Evolutionary conservation across 192 early-diverging fungal species (phyloP).

Genomic region (Coemansia furcata): DNA sequence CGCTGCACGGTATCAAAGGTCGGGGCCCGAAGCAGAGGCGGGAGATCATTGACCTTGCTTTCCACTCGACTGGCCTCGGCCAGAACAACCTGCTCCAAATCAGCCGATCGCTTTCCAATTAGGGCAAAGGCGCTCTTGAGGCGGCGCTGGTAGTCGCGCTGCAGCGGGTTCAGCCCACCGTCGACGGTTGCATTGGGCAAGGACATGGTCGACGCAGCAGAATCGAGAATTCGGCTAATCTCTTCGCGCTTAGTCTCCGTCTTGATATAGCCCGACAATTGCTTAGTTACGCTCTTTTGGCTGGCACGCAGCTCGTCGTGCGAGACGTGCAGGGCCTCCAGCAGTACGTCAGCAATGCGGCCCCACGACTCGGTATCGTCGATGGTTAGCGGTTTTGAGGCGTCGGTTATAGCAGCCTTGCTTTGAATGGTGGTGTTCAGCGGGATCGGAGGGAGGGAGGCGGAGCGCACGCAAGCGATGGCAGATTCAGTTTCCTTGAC

Average conservation of each 20-base stretch:
- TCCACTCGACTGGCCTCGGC: constrained; percentile 16
- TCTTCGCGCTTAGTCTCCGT: constrained; percentile 46
- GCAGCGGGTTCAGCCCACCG: constrained; percentile 36
- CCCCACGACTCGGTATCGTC: constrained; percentile 43
- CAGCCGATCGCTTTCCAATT: constrained; percentile 12
- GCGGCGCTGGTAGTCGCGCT: constrained; percentile 41
- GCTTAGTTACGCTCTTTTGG: constrained; percentile 26
- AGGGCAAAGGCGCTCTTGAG: constrained; percentile 17
- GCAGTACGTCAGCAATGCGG: constrained; percentile 37
- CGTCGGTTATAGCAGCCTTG: constrained; percentile 14
- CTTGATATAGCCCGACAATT: constrained; percentile 21
- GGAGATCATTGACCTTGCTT: constrained; percentile 10
- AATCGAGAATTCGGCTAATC: constrained; percentile 26
- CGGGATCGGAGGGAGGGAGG: constrained; percentile 37
- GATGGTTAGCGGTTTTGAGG: constrained; percentile 28
- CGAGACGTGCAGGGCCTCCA: constrained; percentile 40
- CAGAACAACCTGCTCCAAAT: constrained; percentile 30
- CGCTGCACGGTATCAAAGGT: constrained; percentile 52
- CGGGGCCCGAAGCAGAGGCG: constrained; percentile 23
- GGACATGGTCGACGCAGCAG: constrained; percentile 8
- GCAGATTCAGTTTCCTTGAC: constrained; percentile 20
- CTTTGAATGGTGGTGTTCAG: constrained; percentile 27
- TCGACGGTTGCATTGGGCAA: constrained; percentile 17
- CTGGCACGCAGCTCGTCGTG: constrained; percentile 39
- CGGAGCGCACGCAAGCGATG: constrained; percentile 25